Evolutionary conservation across 106 monocot genomes (phyloP), one percentile per base, ranked within the genome.

Genomic region (Narthecium ossifragum): DNA sequence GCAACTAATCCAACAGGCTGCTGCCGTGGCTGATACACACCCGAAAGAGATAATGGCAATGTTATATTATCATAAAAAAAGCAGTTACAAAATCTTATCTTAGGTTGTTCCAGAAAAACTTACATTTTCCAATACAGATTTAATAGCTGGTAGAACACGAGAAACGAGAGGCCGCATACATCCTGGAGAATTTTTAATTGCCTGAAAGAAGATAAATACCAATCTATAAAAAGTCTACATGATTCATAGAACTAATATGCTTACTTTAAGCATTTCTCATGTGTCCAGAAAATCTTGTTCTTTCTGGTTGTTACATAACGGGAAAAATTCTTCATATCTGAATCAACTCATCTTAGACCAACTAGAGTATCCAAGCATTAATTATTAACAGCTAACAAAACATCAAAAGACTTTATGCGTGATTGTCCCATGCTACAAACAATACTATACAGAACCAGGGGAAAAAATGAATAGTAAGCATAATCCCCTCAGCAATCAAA

Each of bases 121-220:
- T 32, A 86, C 96, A 26, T 75, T 90, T 78, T 74, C 76, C 47
- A 98, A 54, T 40, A 98, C 69, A 55, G 78, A 66, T 53, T 65
- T 54, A 70, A 98, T 67, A 41, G 81, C 76, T 26, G 96, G 96
- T 25, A 91, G 53, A 76, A 98, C 78, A 36, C 96, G 86, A 62
- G 71, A 80, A 58, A 84, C 67, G 34, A 98, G 47, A 43, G 86
- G 81, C 22, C 63, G 70, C 67, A 91, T 55, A 46, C 90, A 98
- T 55, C 90, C 90, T 54, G 96, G 96, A 80, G 87, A 67, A 79
- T 86, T 75, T 71, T 98, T 98, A 43, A 98, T 87, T 46, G 83
- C 84, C 96, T 98, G 73, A 61, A 75, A 76, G 65, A 43, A 45
- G 54, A 59, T 2, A 55, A 7, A 29, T 18, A 57, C 36, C 25